Evolutionary conservation across 2,329 filamentous ascomycete genomes (phyloP), one percentile per base, ranked within the genome.

Genomic region (Diplocarpon mali): DNA sequence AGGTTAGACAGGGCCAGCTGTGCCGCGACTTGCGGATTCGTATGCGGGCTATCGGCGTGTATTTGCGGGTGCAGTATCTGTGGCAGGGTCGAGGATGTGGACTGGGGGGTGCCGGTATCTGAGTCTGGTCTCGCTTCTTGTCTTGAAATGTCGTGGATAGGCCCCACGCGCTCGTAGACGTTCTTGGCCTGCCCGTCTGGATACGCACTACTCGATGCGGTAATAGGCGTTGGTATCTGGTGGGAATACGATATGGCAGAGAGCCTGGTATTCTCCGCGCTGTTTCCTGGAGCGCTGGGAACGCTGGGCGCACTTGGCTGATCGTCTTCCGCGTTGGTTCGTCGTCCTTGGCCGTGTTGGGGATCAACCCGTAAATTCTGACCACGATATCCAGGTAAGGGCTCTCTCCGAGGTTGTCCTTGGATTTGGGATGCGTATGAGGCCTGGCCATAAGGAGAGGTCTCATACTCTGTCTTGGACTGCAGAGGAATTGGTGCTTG

Each of bases 401-500:
- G 67, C 57, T 80, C 76, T 42, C 76, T 71, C 60, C 78, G 49
- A 16, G 56, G 50, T 8, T 47, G 53, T 13, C 56, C 47, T 38
- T 55, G 49, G 32, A 54, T 53, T 24, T 53, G 57, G 46, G 57
- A 38, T 12, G 55, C 50, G 54, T 80, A 82, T 7, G 77, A 75
- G 40, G 76, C 73, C 14, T 75, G 72, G 27, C 74, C 75, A 54
- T 80, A 81, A 0, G 75, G 73, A 34, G 54, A 51, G 15, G 53
- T 57, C 17, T 64, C 69, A 51, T 68, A 72, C 11, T 69, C 71
- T 53, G 89, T 85, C 65, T 93, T 94, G 15, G 87, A 89, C 65
- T 93, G 85, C 40, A 94, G 73, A 48, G 83, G 85, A 53, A 89
- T 74, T 40, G 80, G 76, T 40, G 72, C 67, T 55, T 80, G 76